Percentiles rank a stretch among this genome's conserved stretches.
Conservation (phyloP, 2,329 filamentous ascomycete species). For the Talaromyces sp. region DNA sequence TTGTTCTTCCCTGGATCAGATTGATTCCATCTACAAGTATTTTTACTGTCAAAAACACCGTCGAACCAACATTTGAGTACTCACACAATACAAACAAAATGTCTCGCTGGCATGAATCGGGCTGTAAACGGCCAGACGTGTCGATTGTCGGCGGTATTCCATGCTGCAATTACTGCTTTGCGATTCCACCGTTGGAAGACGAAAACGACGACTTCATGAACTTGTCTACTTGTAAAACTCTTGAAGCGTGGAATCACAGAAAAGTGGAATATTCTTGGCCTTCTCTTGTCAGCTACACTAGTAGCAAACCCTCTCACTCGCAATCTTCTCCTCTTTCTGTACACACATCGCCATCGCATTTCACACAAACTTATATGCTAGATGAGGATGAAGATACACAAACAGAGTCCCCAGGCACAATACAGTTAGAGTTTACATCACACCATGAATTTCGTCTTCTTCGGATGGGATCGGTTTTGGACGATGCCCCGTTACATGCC, state of each 20-base stretch:
- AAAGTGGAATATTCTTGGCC: neutral
- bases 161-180: constrained; percentile 1
- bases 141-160: neutral
- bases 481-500: neutral
- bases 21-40: neutral
- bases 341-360: neutral
- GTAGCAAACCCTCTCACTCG: neutral
- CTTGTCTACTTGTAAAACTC: neutral
- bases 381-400: neutral
- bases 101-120: neutral
- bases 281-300: neutral
- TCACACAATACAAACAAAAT: neutral
- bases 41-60: neutral
- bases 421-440: neutral
- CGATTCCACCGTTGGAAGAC: neutral
- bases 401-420: neutral
- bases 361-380: neutral
- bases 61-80: neutral
- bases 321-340: neutral
- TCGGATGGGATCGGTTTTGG: neutral
- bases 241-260: neutral
- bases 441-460: neutral
- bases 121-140: neutral
- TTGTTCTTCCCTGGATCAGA: neutral
- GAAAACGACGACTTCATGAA: neutral